Percentiles rank a stretch among this genome's conserved stretches.
Evolutionary conservation across 2,329 filamentous ascomycete genomes (phyloP).

Genomic region (Paramyrothecium roridum): DNA sequence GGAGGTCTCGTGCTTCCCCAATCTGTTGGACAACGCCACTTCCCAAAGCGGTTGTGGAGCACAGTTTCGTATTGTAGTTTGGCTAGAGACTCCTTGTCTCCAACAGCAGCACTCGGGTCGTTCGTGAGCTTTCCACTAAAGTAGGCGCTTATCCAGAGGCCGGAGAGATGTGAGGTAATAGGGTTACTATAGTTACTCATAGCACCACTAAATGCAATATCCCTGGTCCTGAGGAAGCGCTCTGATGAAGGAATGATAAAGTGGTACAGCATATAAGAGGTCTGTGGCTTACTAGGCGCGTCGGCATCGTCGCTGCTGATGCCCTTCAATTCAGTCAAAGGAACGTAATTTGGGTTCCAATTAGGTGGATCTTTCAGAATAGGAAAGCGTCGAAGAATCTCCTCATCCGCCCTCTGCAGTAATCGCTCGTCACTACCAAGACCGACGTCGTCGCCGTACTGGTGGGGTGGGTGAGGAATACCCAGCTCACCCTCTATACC

Average conservation of each 20-base stretch:
- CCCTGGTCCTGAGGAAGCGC: constrained; percentile 26
- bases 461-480: constrained; percentile 33
- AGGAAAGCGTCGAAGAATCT: constrained; percentile 53
- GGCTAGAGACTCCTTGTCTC: constrained; percentile 30
- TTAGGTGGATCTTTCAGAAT: constrained; percentile 48
- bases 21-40: constrained; percentile 65
- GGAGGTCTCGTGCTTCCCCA: constrained; percentile 56
- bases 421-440: constrained; percentile 32
- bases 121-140: constrained; percentile 35
- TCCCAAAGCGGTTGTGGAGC: constrained; percentile 65
- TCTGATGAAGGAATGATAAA: constrained; percentile 42
- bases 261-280: constrained; percentile 38
- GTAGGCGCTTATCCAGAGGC: constrained; percentile 64
- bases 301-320: constrained; percentile 25
- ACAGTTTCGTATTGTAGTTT: constrained; percentile 51
- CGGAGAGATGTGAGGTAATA: constrained; percentile 43
- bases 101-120: constrained; percentile 11
- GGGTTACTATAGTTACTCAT: constrained; percentile 39
- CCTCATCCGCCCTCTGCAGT: constrained; percentile 42
- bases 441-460: constrained; percentile 14
- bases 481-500: constrained; percentile 45
- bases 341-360: constrained; percentile 41
- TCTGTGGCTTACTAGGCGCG: constrained; percentile 16
- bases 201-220: constrained; percentile 44
- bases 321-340: constrained; percentile 36